Conservation (phyloP, 192 early-diverging fungal genomes). For the Dimargaris cristalligena region DNA sequence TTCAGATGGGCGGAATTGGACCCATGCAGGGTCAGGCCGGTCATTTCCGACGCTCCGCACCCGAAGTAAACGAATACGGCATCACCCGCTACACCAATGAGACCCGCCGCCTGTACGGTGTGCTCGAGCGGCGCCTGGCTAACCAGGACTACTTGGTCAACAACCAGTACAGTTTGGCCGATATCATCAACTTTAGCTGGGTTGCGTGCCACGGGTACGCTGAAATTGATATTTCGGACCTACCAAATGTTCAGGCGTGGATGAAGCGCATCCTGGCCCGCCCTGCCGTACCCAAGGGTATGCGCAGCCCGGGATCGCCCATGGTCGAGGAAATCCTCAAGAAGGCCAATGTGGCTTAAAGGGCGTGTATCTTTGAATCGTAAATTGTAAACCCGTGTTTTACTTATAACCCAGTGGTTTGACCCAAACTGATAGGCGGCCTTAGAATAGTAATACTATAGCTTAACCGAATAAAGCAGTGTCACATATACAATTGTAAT, state of each 20-base stretch:
- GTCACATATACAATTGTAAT: too few species aligned
- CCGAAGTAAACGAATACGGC: conserved; percentile 34
- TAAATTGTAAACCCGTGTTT: too few species aligned
- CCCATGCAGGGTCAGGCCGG: conserved; percentile 34
- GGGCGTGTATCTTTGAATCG: too few species aligned
- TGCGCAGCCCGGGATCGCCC: conserved; percentile 14
- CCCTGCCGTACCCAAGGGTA: conserved; percentile 23
- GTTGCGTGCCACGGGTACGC: neutral
- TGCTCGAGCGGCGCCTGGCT: conserved; percentile 17
- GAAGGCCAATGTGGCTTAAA: too few species aligned
- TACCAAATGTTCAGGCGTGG: conserved; percentile 27
- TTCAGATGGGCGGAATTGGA: conserved; percentile 26
- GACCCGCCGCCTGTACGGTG: conserved; percentile 26
- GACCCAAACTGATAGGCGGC: too few species aligned
- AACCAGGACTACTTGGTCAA: conserved; percentile 20
- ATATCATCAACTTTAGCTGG: conserved; percentile 33
- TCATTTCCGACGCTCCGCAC: conserved; percentile 29
- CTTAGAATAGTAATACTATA: neutral
- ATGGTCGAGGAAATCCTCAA: too few species aligned
- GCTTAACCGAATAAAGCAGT: neutral
- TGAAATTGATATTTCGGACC: conserved; percentile 20
- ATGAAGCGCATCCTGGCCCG: conserved; percentile 21
- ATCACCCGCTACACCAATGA: conserved; percentile 37
- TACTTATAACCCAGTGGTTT: too few species aligned
- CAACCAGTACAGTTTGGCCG: conserved; percentile 28